A percentile compares a stretch with the other conserved stretches of the same genome.
Conservation (phyloP, 192 early-diverging fungal species). For the Jimgerdemannia flammicorona region DNA sequence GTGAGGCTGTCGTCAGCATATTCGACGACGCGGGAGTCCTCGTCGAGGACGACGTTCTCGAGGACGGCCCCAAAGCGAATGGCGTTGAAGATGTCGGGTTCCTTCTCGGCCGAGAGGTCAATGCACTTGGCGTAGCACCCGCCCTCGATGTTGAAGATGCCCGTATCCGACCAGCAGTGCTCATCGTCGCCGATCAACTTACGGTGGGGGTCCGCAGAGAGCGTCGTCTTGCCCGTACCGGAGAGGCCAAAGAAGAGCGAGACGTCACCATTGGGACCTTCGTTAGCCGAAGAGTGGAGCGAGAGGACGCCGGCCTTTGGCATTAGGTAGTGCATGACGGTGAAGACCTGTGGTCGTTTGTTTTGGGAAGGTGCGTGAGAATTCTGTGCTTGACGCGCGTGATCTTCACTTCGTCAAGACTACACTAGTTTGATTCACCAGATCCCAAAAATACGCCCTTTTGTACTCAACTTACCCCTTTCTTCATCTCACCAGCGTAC, state of each 20-base stretch:
- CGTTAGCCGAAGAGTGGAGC: constrained; percentile 93
- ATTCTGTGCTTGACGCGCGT: no score
- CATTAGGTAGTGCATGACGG: constrained; percentile 99
- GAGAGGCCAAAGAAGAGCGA: constrained; percentile 98
- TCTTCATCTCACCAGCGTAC: constrained; percentile 99
- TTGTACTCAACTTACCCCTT: constrained; percentile 62
- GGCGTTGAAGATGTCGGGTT: constrained; percentile 97
- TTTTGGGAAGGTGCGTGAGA: neutral
- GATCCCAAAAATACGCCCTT: neutral
- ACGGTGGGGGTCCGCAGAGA: constrained; percentile 91
- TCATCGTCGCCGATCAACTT: constrained; percentile 98
- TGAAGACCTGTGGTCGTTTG: constrained; percentile 59
- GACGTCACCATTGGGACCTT: constrained; percentile 84
- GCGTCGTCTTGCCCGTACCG: constrained; percentile 97
- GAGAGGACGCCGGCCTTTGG: constrained; percentile 89
- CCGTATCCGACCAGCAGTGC: constrained; percentile 96
- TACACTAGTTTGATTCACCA: no score
- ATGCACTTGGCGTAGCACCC: constrained; percentile 99
- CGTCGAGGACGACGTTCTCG: constrained; percentile 89
- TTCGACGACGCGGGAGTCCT: constrained; percentile 71
- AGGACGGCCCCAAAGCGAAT: constrained; percentile 92
- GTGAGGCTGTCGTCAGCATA: constrained; percentile 78
- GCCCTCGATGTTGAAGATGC: constrained; percentile 99
- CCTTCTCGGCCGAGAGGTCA: constrained; percentile 93
- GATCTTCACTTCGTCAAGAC: no score